Evolutionary conservation across 345 rosid species (phyloP), one percentile per base, ranked within the genome.

Genomic region (Eucalyptus polybractea): DNA sequence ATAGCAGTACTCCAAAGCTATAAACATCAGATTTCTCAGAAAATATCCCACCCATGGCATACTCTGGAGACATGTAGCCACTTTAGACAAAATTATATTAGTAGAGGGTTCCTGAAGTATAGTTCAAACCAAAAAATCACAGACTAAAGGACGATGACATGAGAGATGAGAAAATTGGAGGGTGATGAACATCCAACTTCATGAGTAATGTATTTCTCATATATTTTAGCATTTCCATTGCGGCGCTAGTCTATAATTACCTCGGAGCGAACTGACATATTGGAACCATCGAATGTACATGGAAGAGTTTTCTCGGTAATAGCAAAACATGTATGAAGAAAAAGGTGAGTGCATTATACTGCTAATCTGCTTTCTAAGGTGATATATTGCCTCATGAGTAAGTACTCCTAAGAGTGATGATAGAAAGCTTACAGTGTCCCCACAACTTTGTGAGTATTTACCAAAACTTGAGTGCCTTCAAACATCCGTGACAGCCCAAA

Each of bases 401-500:
- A 58, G 58, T 53, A 53, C 58, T 53, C 24, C 58, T 53, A 53
- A 53, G 24, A 53, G 22, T 53, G 4, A 53, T 53, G 10, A 53
- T 53, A 53, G 65, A 24, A 40, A 44, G 60, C 87, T 58, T 89
- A 60, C 90, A 85, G 85, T 19, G 92, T 90, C 56, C 93, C 93
- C 3, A 90, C 90, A 6, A 93, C 91, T 54, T 89, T 88, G 13
- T 50, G 76, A 5, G 94, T 93, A 45, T 89, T 89, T 4, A 31
- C 51, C 24, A 54, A 76, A 58, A 86, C 87, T 62, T 33, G 80
- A 10, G 89, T 90, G 45, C 87, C 89, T 19, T 89, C 58, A 7
- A 91, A 92, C 45, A 91, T 90, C 47, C 90, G 88, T 5, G 94
- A 92, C 85, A 89, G 86, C 25, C 94, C 92, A 88, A 93, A 93